phyloP scores from a whole-genome alignment of 2,329 filamentous ascomycete species.

The Fusarium succisae region DNA sequence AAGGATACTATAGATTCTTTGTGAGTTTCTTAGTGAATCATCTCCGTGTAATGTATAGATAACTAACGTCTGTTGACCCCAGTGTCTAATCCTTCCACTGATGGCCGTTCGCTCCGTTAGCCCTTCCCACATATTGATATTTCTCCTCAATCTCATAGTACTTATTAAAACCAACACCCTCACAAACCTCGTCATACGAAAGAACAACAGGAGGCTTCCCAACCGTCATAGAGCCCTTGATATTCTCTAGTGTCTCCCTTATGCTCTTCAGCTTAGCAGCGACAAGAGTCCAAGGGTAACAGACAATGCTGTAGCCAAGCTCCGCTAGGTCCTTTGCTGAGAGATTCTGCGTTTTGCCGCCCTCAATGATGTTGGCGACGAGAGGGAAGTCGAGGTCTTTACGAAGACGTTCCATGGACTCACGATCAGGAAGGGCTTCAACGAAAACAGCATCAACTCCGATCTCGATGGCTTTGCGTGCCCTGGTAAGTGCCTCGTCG shows the following conservation, averaged over 20 bases:
- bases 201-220: conserved; percentile 55
- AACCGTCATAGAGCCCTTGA: conserved; percentile 54
- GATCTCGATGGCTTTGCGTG: conserved; percentile 53
- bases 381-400: conserved; percentile 51
- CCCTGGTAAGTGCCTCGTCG: conserved; percentile 56
- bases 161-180: conserved; percentile 56
- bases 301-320: conserved; percentile 53
- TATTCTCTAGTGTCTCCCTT: conserved; percentile 46
- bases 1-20: fast-evolving
- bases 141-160: conserved; percentile 45
- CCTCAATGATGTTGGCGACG: conserved; percentile 53
- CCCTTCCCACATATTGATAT: conserved; percentile 32
- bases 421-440: conserved; percentile 55
- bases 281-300: conserved; percentile 56
- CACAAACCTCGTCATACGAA: conserved; percentile 55
- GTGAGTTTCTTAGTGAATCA: not conserved
- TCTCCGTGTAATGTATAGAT: not conserved
- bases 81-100: conserved; percentile 20
- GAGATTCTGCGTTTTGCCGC: conserved; percentile 48
- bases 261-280: conserved; percentile 55
- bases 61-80: fast-evolving
- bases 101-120: conserved; percentile 16
- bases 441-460: conserved; percentile 57
- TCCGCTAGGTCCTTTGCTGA: conserved; percentile 47
- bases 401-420: conserved; percentile 51